Evolutionary conservation across 805 yeast genomes (phyloP).

Genomic region (Wickerhamomyces chambardii): DNA sequence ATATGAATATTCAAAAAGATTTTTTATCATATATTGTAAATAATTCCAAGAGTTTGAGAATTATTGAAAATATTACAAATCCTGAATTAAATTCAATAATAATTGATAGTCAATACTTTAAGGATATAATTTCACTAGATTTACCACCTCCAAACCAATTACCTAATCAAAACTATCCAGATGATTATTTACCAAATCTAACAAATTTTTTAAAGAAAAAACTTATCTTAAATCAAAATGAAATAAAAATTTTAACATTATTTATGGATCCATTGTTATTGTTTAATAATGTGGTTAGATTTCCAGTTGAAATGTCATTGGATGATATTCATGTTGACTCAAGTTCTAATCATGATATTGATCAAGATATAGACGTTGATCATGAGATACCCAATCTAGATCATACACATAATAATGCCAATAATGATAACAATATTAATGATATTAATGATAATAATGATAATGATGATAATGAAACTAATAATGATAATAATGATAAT

Average conservation of each 20-base stretch:
- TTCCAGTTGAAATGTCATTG: slow-evolving; percentile 18
- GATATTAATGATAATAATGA: no score
- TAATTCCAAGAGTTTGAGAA: slow-evolving; percentile 19
- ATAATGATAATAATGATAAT: no score
- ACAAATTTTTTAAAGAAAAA: slow-evolving; percentile 16
- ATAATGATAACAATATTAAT: no score
- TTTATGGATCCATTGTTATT: slow-evolving; percentile 29
- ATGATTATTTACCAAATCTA: slow-evolving; percentile 21
- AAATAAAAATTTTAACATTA: slow-evolving; percentile 19
- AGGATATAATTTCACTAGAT: slow-evolving; percentile 12
- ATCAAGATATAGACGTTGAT: no score
- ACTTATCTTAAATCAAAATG: slow-evolving; percentile 20
- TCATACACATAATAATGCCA: no score
- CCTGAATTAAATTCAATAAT: slow-evolving; percentile 26
- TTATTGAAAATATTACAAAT: slow-evolving; percentile 31
- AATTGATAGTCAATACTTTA: slow-evolving; percentile 16
- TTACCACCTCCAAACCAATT: slow-evolving; percentile 24
- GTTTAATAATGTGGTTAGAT: slow-evolving; percentile 21
- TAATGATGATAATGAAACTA: no score
- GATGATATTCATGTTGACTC: no score
- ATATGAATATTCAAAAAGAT: slow-evolving; percentile 18
- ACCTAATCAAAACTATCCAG: slow-evolving; percentile 20
- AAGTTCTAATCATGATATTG: no score
- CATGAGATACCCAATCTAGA: no score
- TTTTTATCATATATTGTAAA: slow-evolving; percentile 20